Evolutionary conservation across 176 grass and related monocot species (phyloP).

Genomic region (Lolium rigidum): DNA sequence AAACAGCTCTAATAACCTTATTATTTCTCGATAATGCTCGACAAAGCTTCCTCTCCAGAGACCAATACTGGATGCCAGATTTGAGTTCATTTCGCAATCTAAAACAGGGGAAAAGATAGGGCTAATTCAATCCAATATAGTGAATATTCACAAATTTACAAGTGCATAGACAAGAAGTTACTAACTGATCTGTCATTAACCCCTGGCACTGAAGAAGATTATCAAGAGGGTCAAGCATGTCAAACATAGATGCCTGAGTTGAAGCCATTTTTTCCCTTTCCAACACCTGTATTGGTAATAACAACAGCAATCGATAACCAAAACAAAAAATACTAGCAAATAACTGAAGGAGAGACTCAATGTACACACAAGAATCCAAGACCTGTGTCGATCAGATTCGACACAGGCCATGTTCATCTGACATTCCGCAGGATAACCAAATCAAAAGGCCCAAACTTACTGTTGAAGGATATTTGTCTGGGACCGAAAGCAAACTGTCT

Average conservation of each 20-base stretch:
- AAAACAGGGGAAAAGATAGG: slow-evolving; percentile 36
- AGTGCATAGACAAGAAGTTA: slow-evolving; percentile 34
- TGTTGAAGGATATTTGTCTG: slow-evolving; percentile 41
- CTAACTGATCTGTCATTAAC: slow-evolving; percentile 68
- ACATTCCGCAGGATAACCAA: slow-evolving; percentile 36
- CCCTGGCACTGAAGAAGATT: slow-evolving; percentile 64
- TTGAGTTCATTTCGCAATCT: slow-evolving; percentile 74
- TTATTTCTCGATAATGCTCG: slow-evolving; percentile 64
- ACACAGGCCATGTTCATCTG: neutral
- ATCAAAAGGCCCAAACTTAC: slow-evolving; percentile 44
- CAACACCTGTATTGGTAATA: slow-evolving; percentile 35
- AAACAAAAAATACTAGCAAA: slow-evolving; percentile 4
- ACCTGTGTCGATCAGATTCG: neutral
- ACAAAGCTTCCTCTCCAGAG: slow-evolving; percentile 87
- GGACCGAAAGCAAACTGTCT: slow-evolving; percentile 53
- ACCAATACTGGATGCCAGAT: slow-evolving; percentile 86
- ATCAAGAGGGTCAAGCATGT: slow-evolving; percentile 64
- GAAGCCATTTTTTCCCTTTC: slow-evolving; percentile 38
- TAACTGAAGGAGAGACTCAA: slow-evolving; percentile 9
- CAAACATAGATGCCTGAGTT: slow-evolving; percentile 43
- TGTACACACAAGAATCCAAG: slow-evolving; percentile 19
- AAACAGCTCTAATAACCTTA: slow-evolving; percentile 52
- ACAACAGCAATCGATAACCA: neutral
- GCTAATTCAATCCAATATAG: neutral
- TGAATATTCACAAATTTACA: slow-evolving; percentile 30